These are phyloP conservation scores for Clarireedia homoeocarpa DNA, from an alignment of 2,329 filamentous ascomycete genomes.

Conservation along the genomic window DNA sequence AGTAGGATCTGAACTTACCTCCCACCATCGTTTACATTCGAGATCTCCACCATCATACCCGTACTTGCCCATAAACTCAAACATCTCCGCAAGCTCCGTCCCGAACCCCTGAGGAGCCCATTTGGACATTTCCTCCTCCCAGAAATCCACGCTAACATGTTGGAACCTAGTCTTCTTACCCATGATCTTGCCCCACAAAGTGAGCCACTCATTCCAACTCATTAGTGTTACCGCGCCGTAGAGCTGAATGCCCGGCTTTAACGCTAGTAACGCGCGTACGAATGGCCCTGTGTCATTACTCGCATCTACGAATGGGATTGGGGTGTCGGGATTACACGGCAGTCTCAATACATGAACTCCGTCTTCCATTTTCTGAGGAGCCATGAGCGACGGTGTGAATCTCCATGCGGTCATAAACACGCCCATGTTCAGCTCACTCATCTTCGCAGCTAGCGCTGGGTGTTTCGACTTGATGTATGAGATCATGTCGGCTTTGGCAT, in stretches of 20 bases:
- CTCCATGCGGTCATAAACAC: conserved; percentile 22
- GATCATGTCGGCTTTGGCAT: conserved; percentile 31
- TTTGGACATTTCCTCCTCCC: background rate
- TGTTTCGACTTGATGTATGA: conserved; percentile 28
- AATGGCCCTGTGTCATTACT: conserved; percentile 13
- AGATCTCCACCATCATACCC: conserved; percentile 32
- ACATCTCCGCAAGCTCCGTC: conserved; percentile 31
- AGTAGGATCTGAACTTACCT: conserved; percentile 21
- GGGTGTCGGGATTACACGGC: background rate
- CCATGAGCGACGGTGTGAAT: background rate
- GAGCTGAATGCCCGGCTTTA: conserved; percentile 18
- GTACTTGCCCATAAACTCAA: conserved; percentile 23
- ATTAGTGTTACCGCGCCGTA: conserved; percentile 11
- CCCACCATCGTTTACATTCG: background rate
- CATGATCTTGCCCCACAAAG: conserved; percentile 10
- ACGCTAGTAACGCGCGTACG: conserved; percentile 23
- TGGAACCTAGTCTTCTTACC: background rate
- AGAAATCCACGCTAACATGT: background rate
- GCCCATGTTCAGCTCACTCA: conserved; percentile 29
- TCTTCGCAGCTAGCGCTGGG: conserved; percentile 25
- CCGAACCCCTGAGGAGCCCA: conserved; percentile 9
- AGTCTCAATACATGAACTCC: background rate
- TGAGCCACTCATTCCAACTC: conserved; percentile 15
- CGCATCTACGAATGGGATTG: conserved; percentile 13
- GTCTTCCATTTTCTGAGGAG: background rate